Evolutionary conservation across 148 eudicot species (phyloP).

Genomic region (Rhododendron mucronatum): DNA sequence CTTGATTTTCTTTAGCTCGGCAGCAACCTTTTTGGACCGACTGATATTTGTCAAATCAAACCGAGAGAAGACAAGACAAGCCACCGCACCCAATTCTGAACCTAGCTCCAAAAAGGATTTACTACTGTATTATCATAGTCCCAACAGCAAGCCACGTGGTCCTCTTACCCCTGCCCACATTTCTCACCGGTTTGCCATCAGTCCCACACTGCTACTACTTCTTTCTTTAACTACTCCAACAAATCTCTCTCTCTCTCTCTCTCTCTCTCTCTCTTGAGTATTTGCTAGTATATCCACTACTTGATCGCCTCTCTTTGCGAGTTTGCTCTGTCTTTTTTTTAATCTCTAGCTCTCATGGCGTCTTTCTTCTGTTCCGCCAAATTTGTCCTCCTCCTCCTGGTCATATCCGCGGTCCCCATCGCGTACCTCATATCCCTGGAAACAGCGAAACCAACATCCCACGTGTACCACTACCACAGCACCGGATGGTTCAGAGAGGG

Average conservation of each 20-base stretch:
- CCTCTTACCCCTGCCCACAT: not conserved
- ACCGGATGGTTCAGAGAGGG: conserved; percentile 62
- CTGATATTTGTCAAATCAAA: too few relatives aligned
- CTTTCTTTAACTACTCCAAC: not conserved
- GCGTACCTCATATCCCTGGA: conserved; percentile 59
- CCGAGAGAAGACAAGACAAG: too few relatives aligned
- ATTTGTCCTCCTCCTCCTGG: conserved; percentile 37
- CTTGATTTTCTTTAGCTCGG: not conserved
- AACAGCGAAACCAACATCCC: conserved; percentile 35
- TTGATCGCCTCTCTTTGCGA: not conserved
- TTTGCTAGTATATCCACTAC: not conserved
- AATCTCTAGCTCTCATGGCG: conserved; percentile 19
- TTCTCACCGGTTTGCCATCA: not conserved
- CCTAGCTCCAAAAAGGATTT: not conserved
- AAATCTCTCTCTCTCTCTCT: not conserved
- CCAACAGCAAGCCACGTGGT: not conserved
- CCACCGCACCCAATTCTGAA: not conserved
- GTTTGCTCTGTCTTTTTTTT: not conserved
- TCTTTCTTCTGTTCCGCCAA: conserved; percentile 43
- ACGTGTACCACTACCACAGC: conserved; percentile 69
- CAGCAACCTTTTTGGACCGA: too few relatives aligned
- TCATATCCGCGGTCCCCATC: conserved; percentile 71
- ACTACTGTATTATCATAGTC: not conserved
- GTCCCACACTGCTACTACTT: not conserved
- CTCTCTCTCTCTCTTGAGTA: too few relatives aligned